Conservation (phyloP, 495 filamentous ascomycete species). For the Terfezia boudieri region DNA sequence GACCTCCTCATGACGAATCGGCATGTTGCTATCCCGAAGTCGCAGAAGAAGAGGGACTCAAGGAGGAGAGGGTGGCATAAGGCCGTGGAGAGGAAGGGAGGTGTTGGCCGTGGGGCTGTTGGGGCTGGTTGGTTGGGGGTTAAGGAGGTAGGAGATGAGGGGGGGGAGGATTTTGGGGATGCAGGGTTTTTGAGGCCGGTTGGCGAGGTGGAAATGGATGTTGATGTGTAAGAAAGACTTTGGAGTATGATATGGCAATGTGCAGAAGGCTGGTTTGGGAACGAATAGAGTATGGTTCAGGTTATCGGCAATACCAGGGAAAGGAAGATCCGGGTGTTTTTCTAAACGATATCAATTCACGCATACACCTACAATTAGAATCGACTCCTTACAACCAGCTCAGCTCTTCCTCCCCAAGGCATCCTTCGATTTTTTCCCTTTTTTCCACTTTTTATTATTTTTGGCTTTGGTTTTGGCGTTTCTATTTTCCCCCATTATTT, state of each 20-base stretch:
- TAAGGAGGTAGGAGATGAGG: slow-evolving; percentile 2
- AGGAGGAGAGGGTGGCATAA: too few species aligned
- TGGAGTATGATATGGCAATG: too few species aligned
- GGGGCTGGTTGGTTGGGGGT: background rate
- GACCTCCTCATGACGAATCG: slow-evolving; percentile 12
- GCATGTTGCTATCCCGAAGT: slow-evolving; percentile 10
- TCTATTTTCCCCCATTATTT: background rate
- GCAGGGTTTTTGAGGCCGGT: slow-evolving; percentile 8
- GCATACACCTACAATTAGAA: too few species aligned
- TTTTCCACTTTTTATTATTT: too few species aligned
- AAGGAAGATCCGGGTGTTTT: too few species aligned
- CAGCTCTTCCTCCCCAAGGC: too few species aligned
- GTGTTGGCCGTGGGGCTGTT: slow-evolving; percentile 5
- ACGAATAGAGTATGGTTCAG: too few species aligned
- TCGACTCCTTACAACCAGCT: too few species aligned
- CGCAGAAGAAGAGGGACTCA: slow-evolving; percentile 3
- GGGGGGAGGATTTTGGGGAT: slow-evolving; percentile 12
- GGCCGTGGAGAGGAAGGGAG: background rate
- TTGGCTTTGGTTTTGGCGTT: background rate
- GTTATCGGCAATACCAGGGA: too few species aligned
- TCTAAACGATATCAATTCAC: too few species aligned
- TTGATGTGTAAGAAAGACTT: background rate
- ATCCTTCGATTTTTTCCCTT: too few species aligned
- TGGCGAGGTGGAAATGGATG: background rate
- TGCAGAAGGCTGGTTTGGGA: too few species aligned